These are phyloP conservation scores for Pseudocercospora macadamiae DNA, from an alignment of 2,329 filamentous ascomycete species.

Conservation along the genomic window DNA sequence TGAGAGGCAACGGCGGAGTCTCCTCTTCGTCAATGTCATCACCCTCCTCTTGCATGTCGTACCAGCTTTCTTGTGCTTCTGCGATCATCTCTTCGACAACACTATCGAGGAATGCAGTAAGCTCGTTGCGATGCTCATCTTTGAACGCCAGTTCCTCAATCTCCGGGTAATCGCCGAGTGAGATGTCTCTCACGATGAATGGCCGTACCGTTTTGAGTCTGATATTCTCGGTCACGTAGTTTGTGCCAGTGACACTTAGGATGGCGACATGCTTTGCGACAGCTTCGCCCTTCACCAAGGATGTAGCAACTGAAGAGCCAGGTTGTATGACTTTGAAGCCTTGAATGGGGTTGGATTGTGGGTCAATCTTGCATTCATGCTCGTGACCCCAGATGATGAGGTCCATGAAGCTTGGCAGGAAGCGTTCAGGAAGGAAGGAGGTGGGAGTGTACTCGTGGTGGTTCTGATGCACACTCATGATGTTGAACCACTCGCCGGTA, in stretches of 20 bases:
- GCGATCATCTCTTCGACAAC: conserved; percentile 87
- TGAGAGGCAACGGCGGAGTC: conserved; percentile 75
- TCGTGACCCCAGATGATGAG: conserved; percentile 96
- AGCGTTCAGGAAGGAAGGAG: conserved; percentile 90
- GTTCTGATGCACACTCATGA: conserved; percentile 95
- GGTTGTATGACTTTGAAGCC: conserved; percentile 97
- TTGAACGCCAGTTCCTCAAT: conserved; percentile 82
- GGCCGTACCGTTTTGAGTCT: conserved; percentile 86
- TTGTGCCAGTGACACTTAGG: conserved; percentile 77
- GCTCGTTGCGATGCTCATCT: conserved; percentile 54
- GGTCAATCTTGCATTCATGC: conserved; percentile 92
- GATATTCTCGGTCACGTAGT: conserved; percentile 79
- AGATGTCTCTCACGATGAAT: conserved; percentile 83
- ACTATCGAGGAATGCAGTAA: conserved; percentile 74
- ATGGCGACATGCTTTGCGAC: conserved; percentile 90
- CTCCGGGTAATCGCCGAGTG: conserved; percentile 72
- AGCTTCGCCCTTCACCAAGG: conserved; percentile 84
- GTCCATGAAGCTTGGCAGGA: conserved; percentile 88
- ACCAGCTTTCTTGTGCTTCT: conserved; percentile 80
- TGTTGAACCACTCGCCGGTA: conserved; percentile 89
- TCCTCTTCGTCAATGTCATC: conserved; percentile 50
- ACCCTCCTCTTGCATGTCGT: conserved; percentile 69
- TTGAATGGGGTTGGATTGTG: conserved; percentile 78
- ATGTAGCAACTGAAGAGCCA: conserved; percentile 93
- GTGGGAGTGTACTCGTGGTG: conserved; percentile 90